These are phyloP conservation scores for Quercus alba DNA, from an alignment of 306 rosid genomes.

Conservation along the genomic window DNA sequence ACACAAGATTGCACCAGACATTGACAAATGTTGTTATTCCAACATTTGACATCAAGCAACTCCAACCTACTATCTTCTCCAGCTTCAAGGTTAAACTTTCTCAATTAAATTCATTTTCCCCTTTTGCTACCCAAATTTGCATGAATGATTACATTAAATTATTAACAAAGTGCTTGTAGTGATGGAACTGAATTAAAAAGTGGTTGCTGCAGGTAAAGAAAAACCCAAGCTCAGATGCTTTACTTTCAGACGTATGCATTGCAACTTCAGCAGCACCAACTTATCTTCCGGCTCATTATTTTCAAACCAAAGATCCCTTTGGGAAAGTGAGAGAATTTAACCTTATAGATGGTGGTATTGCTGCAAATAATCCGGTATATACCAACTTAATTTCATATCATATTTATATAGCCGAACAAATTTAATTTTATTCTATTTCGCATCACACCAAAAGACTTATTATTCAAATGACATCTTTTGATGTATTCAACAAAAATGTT, in stretches of 20 bases:
- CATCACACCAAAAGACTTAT: too few species aligned
- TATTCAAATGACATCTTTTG: too few species aligned
- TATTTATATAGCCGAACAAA: neutral
- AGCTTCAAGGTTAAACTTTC: neutral
- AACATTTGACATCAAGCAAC: too few species aligned
- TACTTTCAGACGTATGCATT: constrained; percentile 29
- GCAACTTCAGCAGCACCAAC: constrained; percentile 35
- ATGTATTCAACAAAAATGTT: too few species aligned
- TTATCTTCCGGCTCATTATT: constrained; percentile 28
- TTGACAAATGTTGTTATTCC: too few species aligned
- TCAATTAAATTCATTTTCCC: too few species aligned
- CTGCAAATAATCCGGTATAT: constrained; percentile 40
- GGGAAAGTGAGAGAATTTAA: constrained; percentile 21
- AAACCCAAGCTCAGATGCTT: constrained; percentile 4
- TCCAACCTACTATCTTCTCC: too few species aligned
- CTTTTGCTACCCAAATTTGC: neutral
- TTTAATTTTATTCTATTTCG: too few species aligned
- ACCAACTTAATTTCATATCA: neutral
- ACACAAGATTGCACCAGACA: too few species aligned
- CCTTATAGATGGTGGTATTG: constrained; percentile 35
- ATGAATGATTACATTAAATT: neutral
- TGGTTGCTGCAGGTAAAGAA: neutral
- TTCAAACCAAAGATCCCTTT: constrained; percentile 1
- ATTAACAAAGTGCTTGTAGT: neutral
- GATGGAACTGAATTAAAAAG: too few species aligned